These are phyloP conservation scores for Cystobasidiaceae sp. DNA, from an alignment of 1,284 basidiomycete genomes.

Conservation along the genomic window DNA sequence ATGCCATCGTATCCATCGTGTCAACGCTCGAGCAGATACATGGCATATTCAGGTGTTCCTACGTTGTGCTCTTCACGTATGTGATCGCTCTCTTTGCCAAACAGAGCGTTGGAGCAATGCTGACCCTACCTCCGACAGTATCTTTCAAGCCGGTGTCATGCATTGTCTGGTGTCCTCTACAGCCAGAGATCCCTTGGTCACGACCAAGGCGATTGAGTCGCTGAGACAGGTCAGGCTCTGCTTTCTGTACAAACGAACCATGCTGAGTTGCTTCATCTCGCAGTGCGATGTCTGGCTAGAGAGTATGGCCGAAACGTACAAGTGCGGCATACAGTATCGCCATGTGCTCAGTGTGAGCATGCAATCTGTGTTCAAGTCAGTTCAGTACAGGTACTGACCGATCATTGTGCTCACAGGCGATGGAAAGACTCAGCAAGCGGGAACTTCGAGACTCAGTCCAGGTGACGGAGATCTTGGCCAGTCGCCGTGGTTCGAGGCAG, in stretches of 20 bases:
- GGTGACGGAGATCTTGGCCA: background rate
- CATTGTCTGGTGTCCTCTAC: background rate
- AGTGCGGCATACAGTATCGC: background rate
- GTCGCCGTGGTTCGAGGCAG: background rate
- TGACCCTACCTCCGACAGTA: no score
- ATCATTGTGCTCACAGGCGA: background rate
- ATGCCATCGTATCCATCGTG: background rate
- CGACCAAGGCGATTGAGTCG: background rate
- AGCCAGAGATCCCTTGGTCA: background rate
- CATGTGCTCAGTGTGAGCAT: background rate
- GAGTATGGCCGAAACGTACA: conserved; percentile 2
- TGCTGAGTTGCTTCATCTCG: background rate
- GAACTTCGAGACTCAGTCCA: background rate
- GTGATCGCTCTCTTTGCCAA: no score
- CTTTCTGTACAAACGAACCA: no score
- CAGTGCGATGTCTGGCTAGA: conserved; percentile 7
- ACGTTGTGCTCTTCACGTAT: conserved; percentile 11
- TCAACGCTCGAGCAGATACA: background rate
- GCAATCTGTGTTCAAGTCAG: no score
- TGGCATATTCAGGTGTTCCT: conserved; percentile 15
- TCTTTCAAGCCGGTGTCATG: conserved; percentile 5
- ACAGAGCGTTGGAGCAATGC: no score
- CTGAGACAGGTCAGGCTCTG: background rate
- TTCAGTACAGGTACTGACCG: background rate
- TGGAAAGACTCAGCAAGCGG: background rate